phyloP scores from a whole-genome alignment of 768 basidiomycete species.

The Trametes cubensis region DNA sequence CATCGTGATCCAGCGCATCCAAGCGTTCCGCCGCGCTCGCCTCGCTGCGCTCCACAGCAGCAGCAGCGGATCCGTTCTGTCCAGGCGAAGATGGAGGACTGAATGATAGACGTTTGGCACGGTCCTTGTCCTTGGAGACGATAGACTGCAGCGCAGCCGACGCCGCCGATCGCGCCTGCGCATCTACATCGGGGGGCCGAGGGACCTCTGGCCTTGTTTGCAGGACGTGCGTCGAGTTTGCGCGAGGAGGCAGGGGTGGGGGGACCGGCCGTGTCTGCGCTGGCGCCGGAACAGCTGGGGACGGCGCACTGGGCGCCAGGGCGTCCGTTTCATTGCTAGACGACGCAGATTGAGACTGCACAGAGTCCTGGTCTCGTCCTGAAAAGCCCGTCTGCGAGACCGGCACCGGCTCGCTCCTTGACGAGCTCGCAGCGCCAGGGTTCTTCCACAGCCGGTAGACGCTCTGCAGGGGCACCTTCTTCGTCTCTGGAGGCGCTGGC shows the following conservation, averaged over 20 bases:
- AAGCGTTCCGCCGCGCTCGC: not conserved
- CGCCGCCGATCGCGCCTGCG: conserved; percentile 42
- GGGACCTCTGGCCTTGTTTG: conserved; percentile 34
- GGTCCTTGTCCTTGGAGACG: conserved; percentile 43
- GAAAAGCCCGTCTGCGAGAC: conserved; percentile 26
- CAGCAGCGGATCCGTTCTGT: conserved; percentile 1
- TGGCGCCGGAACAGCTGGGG: not conserved
- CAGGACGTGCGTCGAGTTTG: conserved; percentile 34
- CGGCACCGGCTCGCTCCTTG: conserved; percentile 16
- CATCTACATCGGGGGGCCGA: conserved; percentile 22
- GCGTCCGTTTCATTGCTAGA: not conserved
- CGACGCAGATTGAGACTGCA: not conserved
- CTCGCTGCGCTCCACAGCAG: conserved; percentile 1
- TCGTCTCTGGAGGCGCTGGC: conserved; percentile 41
- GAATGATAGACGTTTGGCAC: conserved; percentile 31
- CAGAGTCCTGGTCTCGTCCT: conserved; percentile 28
- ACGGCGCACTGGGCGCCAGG: not conserved
- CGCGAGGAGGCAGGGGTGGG: conserved; percentile 55
- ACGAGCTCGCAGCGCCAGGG: conserved; percentile 33
- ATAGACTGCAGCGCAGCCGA: conserved; percentile 62
- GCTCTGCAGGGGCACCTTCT: conserved; percentile 62
- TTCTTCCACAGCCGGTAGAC: conserved; percentile 79
- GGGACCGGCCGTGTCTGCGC: conserved; percentile 27
- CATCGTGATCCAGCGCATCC: not conserved
- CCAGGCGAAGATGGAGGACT: conserved; percentile 25